Evolutionary conservation across 108 stramenopile species (phyloP), one percentile per base, ranked within the genome.

Genomic region (Nitzschia palea): DNA sequence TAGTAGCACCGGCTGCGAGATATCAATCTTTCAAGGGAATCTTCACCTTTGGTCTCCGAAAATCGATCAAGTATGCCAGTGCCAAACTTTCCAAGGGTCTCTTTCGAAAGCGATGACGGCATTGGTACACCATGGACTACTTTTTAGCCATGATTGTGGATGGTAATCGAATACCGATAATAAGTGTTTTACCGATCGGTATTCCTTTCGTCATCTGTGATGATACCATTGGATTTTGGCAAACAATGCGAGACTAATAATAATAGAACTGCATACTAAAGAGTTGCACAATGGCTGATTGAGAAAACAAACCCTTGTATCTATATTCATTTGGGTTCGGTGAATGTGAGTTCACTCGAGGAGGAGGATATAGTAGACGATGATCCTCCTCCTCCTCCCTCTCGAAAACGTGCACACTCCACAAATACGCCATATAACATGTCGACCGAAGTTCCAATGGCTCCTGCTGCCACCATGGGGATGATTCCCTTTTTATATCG

Each of bases 21-120:
- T 76, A 77, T 59, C 93, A 94, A 85, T 82, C 86, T 34, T 42
- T 87, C 47, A 94, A 94, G 63, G 89, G 93, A 23, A 47, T 94
- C 10, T 58, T 87, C 12, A 91, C 88, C 0, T 85, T 89, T 6
- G 93, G 93, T 27, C 59, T 86, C 10, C 30, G 59, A 0, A 89
- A 85, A 71, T 83, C 84, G 26, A 60, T 74, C 26, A 63, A 44
- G 42, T 94, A 94, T 78, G 93, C 93, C 0, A 40, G 63, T 17
- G 87, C 89, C 10, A 94, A 94, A 51, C 69, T 94, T 43, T 71
- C 86, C 27, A 94, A 94, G 54, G 93, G 93, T 12, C 40, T 76
- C 31, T 59, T 50, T 8, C 47, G 47, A 20, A 48, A 48, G 22
- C 47, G 47, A 48, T 48, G 22, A 18, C 37, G 37, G n/a, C n/a